Evolutionary conservation across 2,329 filamentous ascomycete species (phyloP), one percentile per base, ranked within the genome.

Genomic region (Venturia asperata): DNA sequence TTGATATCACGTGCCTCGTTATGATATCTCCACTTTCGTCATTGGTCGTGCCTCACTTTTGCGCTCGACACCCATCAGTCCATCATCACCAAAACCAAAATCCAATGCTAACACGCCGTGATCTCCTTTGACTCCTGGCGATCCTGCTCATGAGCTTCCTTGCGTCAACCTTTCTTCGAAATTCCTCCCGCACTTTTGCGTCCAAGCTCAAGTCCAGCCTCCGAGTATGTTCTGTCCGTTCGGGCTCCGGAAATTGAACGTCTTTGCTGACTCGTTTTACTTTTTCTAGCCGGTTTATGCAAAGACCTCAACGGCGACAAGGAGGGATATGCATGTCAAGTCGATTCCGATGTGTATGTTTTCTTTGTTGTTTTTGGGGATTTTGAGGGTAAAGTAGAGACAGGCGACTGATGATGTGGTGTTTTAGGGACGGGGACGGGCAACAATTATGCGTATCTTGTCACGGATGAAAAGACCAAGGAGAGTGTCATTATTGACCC

Each of bases 271-370:
- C 19, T 2, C 19, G 9, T 4, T 27, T 27, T n/a, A n/a, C n/a
- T n/a, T 13, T n/a, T 37, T n/a, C 27, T 39, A 58, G 52, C 52
- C 52, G 39, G 37, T 39, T 56, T 27, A 30, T 37, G 5, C 13
- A 27, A 56, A 39, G 5, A 34, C 30, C 30, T 34, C 30, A 34
- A 34, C 30, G 30, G 39, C 39, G 39, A 41, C 4, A 15, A 41
- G 39, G 39, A 41, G 65, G 43, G 41, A 79, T 70, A 94, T 94
- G 90, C 89, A 93, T 84, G 88, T 93, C 79, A 85, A 90, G 77
- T 89, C 89, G 70, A 93, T 94, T 77, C 89, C 90, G 66, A 93
- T 94, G 89, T 93, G 90, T 92, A 84, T 10, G 39, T 41, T 41
- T 41, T 41, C 30, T 34, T 34, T 6, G 6, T 34, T 34, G 30